A percentile compares a stretch with the other conserved stretches of the same genome.
phyloP scores from a whole-genome alignment of 1,284 basidiomycete species.

The Malassezia restricta region DNA sequence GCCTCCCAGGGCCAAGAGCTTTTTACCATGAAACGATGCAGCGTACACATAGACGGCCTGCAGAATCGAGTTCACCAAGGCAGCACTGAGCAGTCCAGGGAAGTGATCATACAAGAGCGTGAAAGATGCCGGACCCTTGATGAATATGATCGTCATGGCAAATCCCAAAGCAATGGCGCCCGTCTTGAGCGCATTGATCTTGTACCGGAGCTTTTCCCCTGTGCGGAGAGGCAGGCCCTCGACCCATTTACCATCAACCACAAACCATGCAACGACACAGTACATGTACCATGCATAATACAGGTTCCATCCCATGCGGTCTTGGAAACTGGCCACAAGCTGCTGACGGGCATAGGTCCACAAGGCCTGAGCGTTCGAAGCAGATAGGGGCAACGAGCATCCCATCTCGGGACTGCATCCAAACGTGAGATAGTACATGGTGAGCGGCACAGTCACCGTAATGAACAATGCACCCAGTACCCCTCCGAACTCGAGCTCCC shows the following conservation, averaged over 20 bases:
- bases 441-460: constrained; percentile 60
- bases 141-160: constrained; percentile 58
- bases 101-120: constrained; percentile 86
- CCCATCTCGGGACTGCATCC: constrained; percentile 60
- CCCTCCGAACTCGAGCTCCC: constrained; percentile 71
- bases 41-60: constrained; percentile 61
- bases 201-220: constrained; percentile 68
- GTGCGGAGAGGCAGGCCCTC: constrained; percentile 67
- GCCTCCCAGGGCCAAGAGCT: constrained; percentile 74
- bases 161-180: constrained; percentile 53
- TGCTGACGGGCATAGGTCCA: constrained; percentile 16
- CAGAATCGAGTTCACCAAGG: constrained; percentile 61
- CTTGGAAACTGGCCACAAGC: constrained; percentile 54
- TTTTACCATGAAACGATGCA: constrained; percentile 56
- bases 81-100: constrained; percentile 74
- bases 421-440: constrained; percentile 70
- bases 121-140: constrained; percentile 65
- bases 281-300: constrained; percentile 87
- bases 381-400: constrained; percentile 28
- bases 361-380: constrained; percentile 20
- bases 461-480: constrained; percentile 67
- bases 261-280: constrained; percentile 65
- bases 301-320: constrained; percentile 60
- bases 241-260: constrained; percentile 76
- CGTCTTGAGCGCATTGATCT: constrained; percentile 87